Conservation (phyloP, 2,329 filamentous ascomycete species). For the Zarea fungicola region DNA sequence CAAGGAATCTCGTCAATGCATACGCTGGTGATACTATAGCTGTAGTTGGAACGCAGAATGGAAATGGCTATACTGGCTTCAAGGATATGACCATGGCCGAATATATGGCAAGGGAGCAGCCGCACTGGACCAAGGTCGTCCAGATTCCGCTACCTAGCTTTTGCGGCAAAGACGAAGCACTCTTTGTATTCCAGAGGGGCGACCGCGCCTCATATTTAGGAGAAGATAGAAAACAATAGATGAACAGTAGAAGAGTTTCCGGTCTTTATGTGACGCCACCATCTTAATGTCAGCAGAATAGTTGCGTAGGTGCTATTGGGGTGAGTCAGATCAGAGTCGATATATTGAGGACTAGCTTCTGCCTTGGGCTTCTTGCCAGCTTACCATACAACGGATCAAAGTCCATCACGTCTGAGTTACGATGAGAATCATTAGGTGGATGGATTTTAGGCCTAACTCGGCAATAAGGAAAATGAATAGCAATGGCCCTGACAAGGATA, state of each 20-base stretch:
- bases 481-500: not conserved
- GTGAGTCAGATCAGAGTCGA: too few species aligned
- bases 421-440: too few species aligned
- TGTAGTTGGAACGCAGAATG: slow-evolving; percentile 70
- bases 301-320: too few species aligned
- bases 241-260: too few species aligned
- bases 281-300: too few species aligned
- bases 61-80: slow-evolving; percentile 70
- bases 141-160: slow-evolving; percentile 69
- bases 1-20: slow-evolving; percentile 52
- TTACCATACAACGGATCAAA: too few species aligned
- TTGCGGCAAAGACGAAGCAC: slow-evolving; percentile 69
- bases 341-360: too few species aligned
- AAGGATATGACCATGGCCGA: slow-evolving; percentile 57
- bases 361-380: too few species aligned
- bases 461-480: too few species aligned
- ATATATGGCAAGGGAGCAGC: slow-evolving; percentile 56
- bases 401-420: too few species aligned
- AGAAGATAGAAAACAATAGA: not conserved
- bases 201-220: slow-evolving; percentile 27
- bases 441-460: too few species aligned
- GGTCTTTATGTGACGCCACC: too few species aligned
- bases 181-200: slow-evolving; percentile 60
- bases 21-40: slow-evolving; percentile 61
- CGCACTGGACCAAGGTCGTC: slow-evolving; percentile 52